These are phyloP conservation scores for Starmera quercuum DNA, from an alignment of 805 yeast species.

Conservation along the genomic window DNA sequence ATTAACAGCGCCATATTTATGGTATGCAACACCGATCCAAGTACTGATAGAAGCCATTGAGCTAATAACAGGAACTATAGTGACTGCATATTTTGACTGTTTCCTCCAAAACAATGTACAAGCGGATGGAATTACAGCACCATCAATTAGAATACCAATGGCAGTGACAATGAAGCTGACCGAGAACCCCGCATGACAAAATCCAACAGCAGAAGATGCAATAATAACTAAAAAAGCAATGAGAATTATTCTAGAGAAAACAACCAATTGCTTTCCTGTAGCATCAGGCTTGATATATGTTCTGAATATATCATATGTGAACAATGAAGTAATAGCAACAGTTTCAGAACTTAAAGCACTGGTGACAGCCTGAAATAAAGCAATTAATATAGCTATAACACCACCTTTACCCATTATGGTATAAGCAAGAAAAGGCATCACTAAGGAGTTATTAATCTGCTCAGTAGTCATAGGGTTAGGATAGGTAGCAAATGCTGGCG, in stretches of 20 bases:
- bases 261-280: conserved; percentile 28
- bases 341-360: conserved; percentile 35
- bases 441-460: conserved; percentile 33
- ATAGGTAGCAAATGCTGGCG: conserved; percentile 30
- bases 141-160: conserved; percentile 31
- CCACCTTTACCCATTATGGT: conserved; percentile 42
- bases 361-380: conserved; percentile 36
- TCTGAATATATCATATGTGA: conserved; percentile 33
- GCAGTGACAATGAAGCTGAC: conserved; percentile 33
- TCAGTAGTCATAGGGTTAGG: conserved; percentile 29
- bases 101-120: conserved; percentile 26
- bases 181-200: conserved; percentile 34
- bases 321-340: conserved; percentile 32
- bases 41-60: conserved; percentile 18
- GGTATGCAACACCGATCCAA: conserved; percentile 18
- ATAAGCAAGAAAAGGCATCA: conserved; percentile 29
- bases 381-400: conserved; percentile 31
- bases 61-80: conserved; percentile 18
- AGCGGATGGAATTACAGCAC: conserved; percentile 27
- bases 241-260: conserved; percentile 26
- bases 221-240: conserved; percentile 32
- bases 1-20: conserved; percentile 9
- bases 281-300: conserved; percentile 32
- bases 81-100: conserved; percentile 10
- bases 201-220: conserved; percentile 29